Evolutionary conservation across 331 rosid species (phyloP), one percentile per base, ranked within the genome.

Genomic region (Stylosanthes scabra): DNA sequence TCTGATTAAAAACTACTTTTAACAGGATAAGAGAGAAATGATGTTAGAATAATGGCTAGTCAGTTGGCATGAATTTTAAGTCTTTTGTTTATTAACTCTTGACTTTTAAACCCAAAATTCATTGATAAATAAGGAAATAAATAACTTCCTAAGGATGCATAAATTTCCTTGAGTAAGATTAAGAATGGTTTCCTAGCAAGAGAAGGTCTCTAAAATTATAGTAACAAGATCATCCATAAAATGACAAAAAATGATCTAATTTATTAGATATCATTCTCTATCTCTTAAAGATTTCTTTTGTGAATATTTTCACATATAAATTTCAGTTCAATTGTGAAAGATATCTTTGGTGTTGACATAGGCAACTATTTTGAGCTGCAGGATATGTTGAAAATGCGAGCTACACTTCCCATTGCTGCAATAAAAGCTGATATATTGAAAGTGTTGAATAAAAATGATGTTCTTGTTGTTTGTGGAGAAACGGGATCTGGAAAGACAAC

Each of bases 401-500:
- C 86, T 82, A 83, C 85, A 42, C 99, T 94, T 72, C 99, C 99
- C 39, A 83, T 94, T 85, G 87, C 96, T 72, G 59, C 85, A 47
- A 66, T 89, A 34, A 84, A 89, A 78, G 91, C 81, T 81, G 93
- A 91, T 54, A 85, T 89, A 79, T 71, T 89, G 89, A 86, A 86
- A 77, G 80, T 88, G 73, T 75, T 94, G 68, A 87, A 82, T 84
- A 89, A 91, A 63, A 83, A 87, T 68, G 79, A 84, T 70, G 93
- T 88, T 73, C 88, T 94, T 68, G 97, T 94, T 72, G 96, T 94
- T 83, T 89, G 99, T 81, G 99, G 99, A 78, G 99, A 94, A 87
- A 94, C 99, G 20, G 99, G 99, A 76, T 94, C 99, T 46, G 99
- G 99, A 75, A 94, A 94, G 90, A 94, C 99, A 79, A 94, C 99